These are phyloP conservation scores for Taiozyma sp. DNA, from an alignment of 1,139 yeast genomes.

Conservation along the genomic window DNA sequence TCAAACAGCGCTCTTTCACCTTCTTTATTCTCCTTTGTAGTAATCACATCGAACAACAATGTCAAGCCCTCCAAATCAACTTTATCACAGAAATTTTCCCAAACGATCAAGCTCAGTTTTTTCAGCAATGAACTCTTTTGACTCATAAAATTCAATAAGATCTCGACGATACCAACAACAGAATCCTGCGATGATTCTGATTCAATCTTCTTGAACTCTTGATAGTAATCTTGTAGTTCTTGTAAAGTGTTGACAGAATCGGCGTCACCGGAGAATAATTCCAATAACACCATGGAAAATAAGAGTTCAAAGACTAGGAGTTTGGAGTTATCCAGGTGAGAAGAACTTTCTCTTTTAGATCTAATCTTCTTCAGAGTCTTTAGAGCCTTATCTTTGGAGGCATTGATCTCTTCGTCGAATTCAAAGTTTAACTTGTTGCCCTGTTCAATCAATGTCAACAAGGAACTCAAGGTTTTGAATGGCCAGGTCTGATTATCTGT, in stretches of 20 bases:
- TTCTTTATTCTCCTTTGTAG: conserved; percentile 70
- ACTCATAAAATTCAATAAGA: conserved; percentile 68
- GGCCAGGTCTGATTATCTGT: conserved; percentile 57
- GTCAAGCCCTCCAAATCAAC: conserved; percentile 47
- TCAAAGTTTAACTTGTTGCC: conserved; percentile 33
- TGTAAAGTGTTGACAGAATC: conserved; percentile 74
- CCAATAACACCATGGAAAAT: conserved; percentile 73
- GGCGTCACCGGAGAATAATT: conserved; percentile 69
- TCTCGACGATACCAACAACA: conserved; percentile 68
- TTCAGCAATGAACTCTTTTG: conserved; percentile 68
- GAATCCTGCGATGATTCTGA: conserved; percentile 34
- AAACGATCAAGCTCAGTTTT: conserved; percentile 64
- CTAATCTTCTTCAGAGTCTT: conserved; percentile 44
- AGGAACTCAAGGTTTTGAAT: conserved; percentile 31
- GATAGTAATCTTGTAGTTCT: conserved; percentile 58
- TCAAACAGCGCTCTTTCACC: conserved; percentile 80
- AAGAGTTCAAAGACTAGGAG: conserved; percentile 52
- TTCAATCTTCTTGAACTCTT: conserved; percentile 31
- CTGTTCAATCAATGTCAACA: conserved; percentile 31
- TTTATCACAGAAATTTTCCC: conserved; percentile 60
- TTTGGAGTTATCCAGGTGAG: conserved; percentile 35
- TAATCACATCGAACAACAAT: conserved; percentile 60
- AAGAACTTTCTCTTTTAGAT: conserved; percentile 31
- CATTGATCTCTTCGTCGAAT: conserved; percentile 50
- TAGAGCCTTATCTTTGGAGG: conserved; percentile 46